phyloP scores from a whole-genome alignment of 495 filamentous ascomycete genomes.

The Rhypophila decipiens region DNA sequence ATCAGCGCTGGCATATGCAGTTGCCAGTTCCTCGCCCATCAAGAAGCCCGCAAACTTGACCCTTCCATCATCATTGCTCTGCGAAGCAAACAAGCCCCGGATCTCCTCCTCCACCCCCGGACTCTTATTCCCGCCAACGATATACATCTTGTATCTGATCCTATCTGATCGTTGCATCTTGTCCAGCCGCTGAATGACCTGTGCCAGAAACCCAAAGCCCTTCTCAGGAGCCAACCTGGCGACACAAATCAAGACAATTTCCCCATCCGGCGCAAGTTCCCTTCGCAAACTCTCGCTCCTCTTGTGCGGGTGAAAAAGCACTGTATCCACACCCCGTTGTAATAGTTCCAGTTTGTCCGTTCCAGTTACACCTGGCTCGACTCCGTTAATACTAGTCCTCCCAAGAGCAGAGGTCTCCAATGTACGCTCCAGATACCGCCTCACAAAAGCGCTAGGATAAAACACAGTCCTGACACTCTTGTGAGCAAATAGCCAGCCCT shows the following conservation, averaged over 20 bases:
- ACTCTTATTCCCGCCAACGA: conserved; percentile 59
- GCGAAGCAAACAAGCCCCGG: conserved; percentile 40
- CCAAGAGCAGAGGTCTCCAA: too few relatives aligned
- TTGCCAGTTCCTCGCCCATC: conserved; percentile 46
- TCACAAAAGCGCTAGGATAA: conserved; percentile 53
- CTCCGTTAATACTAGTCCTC: conserved; percentile 38
- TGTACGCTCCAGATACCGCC: conserved; percentile 49
- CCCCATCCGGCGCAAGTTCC: conserved; percentile 47
- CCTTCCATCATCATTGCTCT: conserved; percentile 35
- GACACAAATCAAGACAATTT: conserved; percentile 54
- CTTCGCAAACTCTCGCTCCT: conserved; percentile 40
- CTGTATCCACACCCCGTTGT: conserved; percentile 55
- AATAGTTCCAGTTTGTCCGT: conserved; percentile 44
- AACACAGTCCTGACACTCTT: conserved; percentile 52
- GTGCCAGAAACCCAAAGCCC: conserved; percentile 55
- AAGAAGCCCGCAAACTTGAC: conserved; percentile 56
- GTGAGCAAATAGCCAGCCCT: conserved; percentile 55
- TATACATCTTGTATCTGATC: conserved; percentile 51
- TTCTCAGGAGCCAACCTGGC: conserved; percentile 59
- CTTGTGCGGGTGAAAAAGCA: conserved; percentile 44
- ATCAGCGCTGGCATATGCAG: conserved; percentile 54
- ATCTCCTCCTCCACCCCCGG: conserved; percentile 49
- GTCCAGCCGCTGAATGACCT: conserved; percentile 42
- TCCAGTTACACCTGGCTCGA: too few relatives aligned
- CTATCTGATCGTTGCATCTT: too few relatives aligned